These are phyloP conservation scores for Paspalum vaginatum DNA, from an alignment of 176 grass and related monocot genomes.

Conservation along the genomic window DNA sequence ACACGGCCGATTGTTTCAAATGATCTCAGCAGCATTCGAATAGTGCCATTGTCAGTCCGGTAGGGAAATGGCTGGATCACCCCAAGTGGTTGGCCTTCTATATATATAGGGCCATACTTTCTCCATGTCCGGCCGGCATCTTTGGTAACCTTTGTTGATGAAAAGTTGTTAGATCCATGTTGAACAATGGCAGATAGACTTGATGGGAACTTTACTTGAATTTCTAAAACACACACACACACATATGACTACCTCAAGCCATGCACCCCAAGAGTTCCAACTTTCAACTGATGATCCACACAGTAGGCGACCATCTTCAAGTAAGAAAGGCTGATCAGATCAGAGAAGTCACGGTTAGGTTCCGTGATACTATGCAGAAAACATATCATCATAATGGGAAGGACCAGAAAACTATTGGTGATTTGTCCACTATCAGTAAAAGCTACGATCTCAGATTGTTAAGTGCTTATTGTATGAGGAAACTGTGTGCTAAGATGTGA, in stretches of 20 bases:
- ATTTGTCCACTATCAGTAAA: not conserved
- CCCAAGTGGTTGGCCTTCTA: conserved; percentile 74
- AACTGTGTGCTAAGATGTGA: conserved; percentile 22
- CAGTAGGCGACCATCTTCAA: conserved; percentile 75
- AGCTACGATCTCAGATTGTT: not conserved
- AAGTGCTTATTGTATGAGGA: conserved; percentile 23
- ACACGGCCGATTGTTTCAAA: conserved; percentile 63
- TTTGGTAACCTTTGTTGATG: conserved; percentile 65
- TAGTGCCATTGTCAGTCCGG: conserved; percentile 58
- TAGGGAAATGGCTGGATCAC: conserved; percentile 98
- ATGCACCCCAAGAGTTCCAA: conserved; percentile 99
- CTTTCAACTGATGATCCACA: conserved; percentile 99
- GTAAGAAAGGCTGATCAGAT: conserved; percentile 72
- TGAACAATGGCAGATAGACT: not conserved
- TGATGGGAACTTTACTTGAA: not conserved
- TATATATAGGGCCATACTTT: conserved; percentile 85
- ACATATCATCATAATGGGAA: not conserved
- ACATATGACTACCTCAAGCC: conserved; percentile 72
- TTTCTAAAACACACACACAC: not conserved
- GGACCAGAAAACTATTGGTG: not conserved
- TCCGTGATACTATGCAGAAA: conserved; percentile 11
- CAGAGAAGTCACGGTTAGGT: not conserved
- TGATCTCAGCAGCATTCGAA: conserved; percentile 79
- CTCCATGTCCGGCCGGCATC: conserved; percentile 74
- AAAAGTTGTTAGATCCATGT: conserved; percentile 1